A percentile compares a stretch with the other conserved stretches of the same genome.
phyloP scores from a whole-genome alignment of 2,329 filamentous ascomycete genomes.

The Colletotrichum sp. region DNA sequence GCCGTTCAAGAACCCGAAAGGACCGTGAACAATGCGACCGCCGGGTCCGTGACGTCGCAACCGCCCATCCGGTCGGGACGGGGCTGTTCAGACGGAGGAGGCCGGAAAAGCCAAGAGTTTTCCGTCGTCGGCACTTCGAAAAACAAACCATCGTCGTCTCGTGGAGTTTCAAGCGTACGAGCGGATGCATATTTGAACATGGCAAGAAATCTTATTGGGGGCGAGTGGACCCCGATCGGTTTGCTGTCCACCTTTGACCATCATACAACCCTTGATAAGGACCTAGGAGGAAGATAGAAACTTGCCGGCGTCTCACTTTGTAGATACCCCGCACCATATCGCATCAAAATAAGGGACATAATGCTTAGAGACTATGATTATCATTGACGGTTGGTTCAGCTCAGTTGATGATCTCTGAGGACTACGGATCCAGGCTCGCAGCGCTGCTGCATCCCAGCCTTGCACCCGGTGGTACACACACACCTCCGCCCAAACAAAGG shows the following conservation, averaged over 20 bases:
- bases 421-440: not conserved
- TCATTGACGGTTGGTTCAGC: not conserved
- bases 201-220: slow-evolving; percentile 29
- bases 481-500: not conserved
- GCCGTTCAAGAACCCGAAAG: not conserved
- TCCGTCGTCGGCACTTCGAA: not conserved
- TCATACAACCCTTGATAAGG: slow-evolving; percentile 34
- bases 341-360: not conserved
- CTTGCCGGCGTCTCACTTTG: not conserved
- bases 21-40: too few relatives aligned
- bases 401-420: not conserved
- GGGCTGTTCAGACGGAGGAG: not conserved
- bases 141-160: not conserved
- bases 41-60: not conserved
- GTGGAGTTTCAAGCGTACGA: slow-evolving; percentile 26
- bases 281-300: slow-evolving; percentile 28
- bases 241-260: slow-evolving; percentile 39
- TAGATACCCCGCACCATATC: not conserved
- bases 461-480: not conserved
- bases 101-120: not conserved
- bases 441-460: not conserved
- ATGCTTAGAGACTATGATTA: not conserved
- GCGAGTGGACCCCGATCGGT: slow-evolving; percentile 33
- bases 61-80: not conserved
- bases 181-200: slow-evolving; percentile 38